Percentiles rank a stretch among this genome's conserved stretches.
These are phyloP conservation scores for Torulaspora maleeae DNA, from an alignment of 805 yeast genomes.

Conservation along the genomic window DNA sequence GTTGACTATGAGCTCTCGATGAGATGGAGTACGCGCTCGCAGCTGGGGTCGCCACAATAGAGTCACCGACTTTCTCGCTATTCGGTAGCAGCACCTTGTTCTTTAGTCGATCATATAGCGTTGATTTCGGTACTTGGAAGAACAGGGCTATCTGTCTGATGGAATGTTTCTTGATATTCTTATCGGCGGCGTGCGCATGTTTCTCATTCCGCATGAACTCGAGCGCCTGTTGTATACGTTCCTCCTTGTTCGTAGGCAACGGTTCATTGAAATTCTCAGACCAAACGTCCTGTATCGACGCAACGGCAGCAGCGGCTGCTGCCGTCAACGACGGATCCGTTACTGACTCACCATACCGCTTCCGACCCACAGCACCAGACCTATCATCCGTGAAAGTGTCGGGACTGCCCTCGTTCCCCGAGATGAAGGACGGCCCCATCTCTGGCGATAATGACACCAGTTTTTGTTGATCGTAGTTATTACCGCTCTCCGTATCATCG, in stretches of 20 bases:
- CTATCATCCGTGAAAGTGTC: conserved; percentile 4
- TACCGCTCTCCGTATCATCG: conserved; percentile 1
- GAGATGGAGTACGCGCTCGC: conserved; percentile 9
- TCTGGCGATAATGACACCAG: conserved; percentile 6
- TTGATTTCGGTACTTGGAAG: conserved; percentile 28
- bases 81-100: conserved; percentile 3
- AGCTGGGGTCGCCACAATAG: background rate
- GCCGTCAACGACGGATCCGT: conserved; percentile 15
- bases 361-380: conserved; percentile 2
- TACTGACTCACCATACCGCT: conserved; percentile 3
- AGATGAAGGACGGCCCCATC: conserved; percentile 6
- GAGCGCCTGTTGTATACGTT: conserved; percentile 25
- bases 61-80: background rate
- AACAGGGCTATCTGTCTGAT: conserved; percentile 25
- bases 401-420: conserved; percentile 4
- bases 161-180: conserved; percentile 20
- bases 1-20: conserved; percentile 21
- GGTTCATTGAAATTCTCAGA: conserved; percentile 16
- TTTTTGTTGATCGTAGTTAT: conserved; percentile 3
- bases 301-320: conserved; percentile 18
- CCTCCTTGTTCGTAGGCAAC: conserved; percentile 49
- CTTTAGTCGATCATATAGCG: conserved; percentile 27
- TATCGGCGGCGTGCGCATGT: conserved; percentile 12
- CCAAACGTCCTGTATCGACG: conserved; percentile 23
- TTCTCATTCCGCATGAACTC: conserved; percentile 22